Evolutionary conservation across 2,329 filamentous ascomycete genomes (phyloP).

Genomic region (Talaromyces sp.): DNA sequence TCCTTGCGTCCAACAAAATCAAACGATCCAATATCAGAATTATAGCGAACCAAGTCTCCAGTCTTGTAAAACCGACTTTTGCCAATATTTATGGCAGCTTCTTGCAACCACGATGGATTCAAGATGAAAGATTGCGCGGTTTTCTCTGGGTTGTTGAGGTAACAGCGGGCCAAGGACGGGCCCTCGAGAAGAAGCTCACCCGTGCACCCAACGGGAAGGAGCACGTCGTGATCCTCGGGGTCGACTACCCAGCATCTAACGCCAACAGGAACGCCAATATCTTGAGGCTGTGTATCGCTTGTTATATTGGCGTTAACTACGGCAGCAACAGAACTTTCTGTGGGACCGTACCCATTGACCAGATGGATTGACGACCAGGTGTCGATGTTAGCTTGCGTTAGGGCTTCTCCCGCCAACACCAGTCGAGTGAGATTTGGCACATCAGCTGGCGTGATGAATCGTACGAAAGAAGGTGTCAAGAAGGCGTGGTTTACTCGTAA

Average conservation of each 20-base stretch:
- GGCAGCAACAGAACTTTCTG: conserved; percentile 14
- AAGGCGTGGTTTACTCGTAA: conserved; percentile 55
- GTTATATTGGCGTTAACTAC: conserved; percentile 21
- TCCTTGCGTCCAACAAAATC: conserved; percentile 34
- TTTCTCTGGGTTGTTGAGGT: conserved; percentile 41
- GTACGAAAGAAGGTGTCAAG: conserved; percentile 59
- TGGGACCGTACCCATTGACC: conserved; percentile 16
- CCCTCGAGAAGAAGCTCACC: conserved; percentile 44
- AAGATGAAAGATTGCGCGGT: conserved; percentile 36
- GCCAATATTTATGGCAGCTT: conserved; percentile 27
- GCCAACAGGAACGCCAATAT: conserved; percentile 40
- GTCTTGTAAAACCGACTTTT: conserved; percentile 38
- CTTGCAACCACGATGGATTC: conserved; percentile 35
- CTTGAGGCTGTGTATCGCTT: conserved; percentile 28
- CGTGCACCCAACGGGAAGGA: conserved; percentile 42
- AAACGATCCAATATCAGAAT: conserved; percentile 34
- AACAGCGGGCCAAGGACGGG: conserved; percentile 41
- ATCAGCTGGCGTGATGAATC: conserved; percentile 34
- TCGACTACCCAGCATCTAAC: conserved; percentile 44
- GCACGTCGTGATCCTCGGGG: conserved; percentile 43
- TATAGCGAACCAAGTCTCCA: conserved; percentile 32
- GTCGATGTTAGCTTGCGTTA: conserved; percentile 34
- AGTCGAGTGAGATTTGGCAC: conserved; percentile 37
- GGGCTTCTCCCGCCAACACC: conserved; percentile 43
- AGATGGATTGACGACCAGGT: conserved; percentile 15